phyloP scores from a whole-genome alignment of 2,329 filamentous ascomycete species.

The Arthrinium phaeospermum region DNA sequence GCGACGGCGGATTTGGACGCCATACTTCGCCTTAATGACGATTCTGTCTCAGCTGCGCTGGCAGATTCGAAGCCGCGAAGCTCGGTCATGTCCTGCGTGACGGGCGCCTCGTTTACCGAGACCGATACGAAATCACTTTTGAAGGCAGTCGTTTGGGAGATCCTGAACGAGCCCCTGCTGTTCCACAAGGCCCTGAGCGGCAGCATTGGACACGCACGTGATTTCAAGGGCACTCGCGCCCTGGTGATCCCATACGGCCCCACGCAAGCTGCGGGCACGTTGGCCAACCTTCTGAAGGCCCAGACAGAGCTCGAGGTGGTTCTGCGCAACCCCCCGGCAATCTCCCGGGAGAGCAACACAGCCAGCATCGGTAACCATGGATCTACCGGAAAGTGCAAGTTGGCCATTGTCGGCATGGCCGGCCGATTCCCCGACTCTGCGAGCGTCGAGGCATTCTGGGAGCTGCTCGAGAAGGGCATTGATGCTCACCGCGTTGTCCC shows the following conservation, averaged over 20 bases:
- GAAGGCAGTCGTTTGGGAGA: conserved; percentile 51
- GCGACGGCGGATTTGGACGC: conserved; percentile 48
- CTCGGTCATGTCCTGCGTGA: conserved; percentile 57
- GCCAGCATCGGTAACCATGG: conserved; percentile 54
- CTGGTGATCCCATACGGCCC: conserved; percentile 57
- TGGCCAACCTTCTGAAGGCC: conserved; percentile 49
- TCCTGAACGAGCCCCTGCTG: conserved; percentile 54
- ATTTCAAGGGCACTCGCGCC: conserved; percentile 46
- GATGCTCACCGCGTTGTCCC: conserved; percentile 75
- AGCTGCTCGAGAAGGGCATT: conserved; percentile 74
- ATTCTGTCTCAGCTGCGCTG: conserved; percentile 45
- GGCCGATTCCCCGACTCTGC: conserved; percentile 78
- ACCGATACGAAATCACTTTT: conserved; percentile 49
- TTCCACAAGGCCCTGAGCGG: conserved; percentile 56
- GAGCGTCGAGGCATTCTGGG: conserved; percentile 75
- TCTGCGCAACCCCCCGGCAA: conserved; percentile 44
- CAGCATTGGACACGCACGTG: conserved; percentile 49
- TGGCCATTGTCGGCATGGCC: conserved; percentile 86
- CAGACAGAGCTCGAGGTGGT: conserved; percentile 50
- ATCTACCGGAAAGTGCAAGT: conserved; percentile 62
- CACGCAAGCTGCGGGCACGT: conserved; percentile 53
- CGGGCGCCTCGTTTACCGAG: conserved; percentile 49
- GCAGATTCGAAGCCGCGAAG: conserved; percentile 50
- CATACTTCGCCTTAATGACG: conserved; percentile 51
- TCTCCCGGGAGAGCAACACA: conserved; percentile 41